Evolutionary conservation across 2,329 filamentous ascomycete genomes (phyloP), one percentile per base, ranked within the genome.

Genomic region (Sporothrix pseudoabietina): DNA sequence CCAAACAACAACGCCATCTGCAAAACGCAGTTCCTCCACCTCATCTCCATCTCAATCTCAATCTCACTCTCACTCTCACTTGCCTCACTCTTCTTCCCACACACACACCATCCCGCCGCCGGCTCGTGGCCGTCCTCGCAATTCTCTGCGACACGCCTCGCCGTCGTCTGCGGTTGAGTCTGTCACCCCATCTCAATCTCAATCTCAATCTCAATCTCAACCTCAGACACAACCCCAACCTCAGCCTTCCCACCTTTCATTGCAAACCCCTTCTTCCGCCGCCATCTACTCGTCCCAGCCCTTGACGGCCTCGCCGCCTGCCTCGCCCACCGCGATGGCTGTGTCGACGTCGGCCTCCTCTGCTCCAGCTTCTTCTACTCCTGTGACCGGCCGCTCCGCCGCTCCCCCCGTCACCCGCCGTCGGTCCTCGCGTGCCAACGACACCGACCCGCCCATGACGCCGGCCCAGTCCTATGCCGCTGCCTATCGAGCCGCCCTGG

Each of bases 351-450:
- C 4, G n/a, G 8, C n/a, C 9, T 26, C 61, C 7, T 39, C 57
- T 32, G 26, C 63, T 8, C 6, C 65, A 1, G n/a, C 44, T 6
- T 16, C 44, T 6, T 16, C 44, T 14, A 49, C 44, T 44, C 41
- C 41, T 19, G 12, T 14, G 1, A 14, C 3, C 14, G 44, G 44
- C 44, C 44, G 44, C 6, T 6, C 41, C 4, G 55, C 14, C 12
- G 16, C 66, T 8, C 73, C 69, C n/a, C 72, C 71, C 30, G 71
- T 75, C 49, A 77, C 80, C 57, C 85, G 83, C 73, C 85, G 83
- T 75, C 82, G 85, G 41, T 83, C 66, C 3, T 69, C 82, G 69
- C 82, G 83, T 69, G 83, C 82, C 71, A 82, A 84, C 77, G 84
- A 85, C 65, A 75, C 77, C n/a, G 80, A 80, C 2, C 52, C 44